Base-by-base conservation (phyloP, 306 rosid species). In the Dryas alaskensis region DNA sequence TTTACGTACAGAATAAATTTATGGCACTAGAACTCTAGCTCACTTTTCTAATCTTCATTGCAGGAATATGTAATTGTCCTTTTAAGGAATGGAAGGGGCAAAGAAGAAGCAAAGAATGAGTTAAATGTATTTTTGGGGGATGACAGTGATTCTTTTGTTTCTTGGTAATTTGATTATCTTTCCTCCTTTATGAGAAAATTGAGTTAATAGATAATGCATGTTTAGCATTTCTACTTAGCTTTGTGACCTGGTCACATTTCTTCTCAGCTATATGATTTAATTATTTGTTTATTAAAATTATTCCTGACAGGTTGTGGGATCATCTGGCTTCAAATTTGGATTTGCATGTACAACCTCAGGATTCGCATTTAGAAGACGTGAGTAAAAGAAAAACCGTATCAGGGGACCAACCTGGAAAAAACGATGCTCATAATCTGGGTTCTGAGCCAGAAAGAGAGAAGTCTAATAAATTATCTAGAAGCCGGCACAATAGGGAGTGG, bases 61-160 rank as follows among this genome's bases (percentile, higher is more conserved):
- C 93, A 94, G 99, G 99, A 95, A 80, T 95, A 95, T 69, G 96
- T 95, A 45, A 85, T 95, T 67, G 99, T 95, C 65, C 81, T 95
- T 67, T 76, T 95, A 81, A 95, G 83, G 93, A 95, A 95, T 61
- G 98, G 99, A 65, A 90, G 89, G 81, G 70, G 82, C 78, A 95
- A 88, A 84, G 98, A 88, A 64, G 92, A 88, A 81, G 96, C 98
- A 42, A 89, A 67, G 84, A 85, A 68, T 79, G 98, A 86, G 87
- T 78, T 95, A 78, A 85, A 83, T 69, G 98, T 95, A 10, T 95
- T 95, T 80, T 78, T 95, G 86, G 96, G 92, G 55, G 96, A 90
- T 69, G 92, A 95, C 82, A 87, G 87, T 65, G 90, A 87, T 83
- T 85, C 99, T 83, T 95, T 95, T 78, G 86, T 90, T 52, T 83